phyloP scores from a whole-genome alignment of 805 yeast species.

The Candida saitoana region DNA sequence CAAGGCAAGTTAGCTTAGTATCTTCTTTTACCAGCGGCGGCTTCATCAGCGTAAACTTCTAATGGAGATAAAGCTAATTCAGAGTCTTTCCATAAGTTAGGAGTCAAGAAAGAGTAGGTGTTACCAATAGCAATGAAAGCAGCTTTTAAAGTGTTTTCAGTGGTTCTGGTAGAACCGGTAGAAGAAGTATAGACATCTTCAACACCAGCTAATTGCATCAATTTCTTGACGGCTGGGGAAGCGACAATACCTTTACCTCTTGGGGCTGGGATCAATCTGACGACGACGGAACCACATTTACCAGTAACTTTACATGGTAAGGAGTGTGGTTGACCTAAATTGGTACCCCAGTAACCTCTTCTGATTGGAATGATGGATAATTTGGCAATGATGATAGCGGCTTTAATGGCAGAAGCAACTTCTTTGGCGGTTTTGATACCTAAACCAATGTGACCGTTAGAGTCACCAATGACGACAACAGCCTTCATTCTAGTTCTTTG shows the following conservation, averaged over 20 bases:
- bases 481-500: constrained; percentile 99
- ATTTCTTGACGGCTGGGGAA: constrained; percentile 98
- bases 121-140: constrained; percentile 99
- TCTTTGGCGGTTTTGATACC: constrained; percentile 99
- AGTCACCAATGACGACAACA: constrained; percentile 98
- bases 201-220: constrained; percentile 98
- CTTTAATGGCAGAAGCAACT: constrained; percentile 99
- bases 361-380: constrained; percentile 98
- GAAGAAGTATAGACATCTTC: constrained; percentile 99
- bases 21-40: constrained; percentile 70
- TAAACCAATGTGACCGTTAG: constrained; percentile 99
- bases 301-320: constrained; percentile 97
- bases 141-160: constrained; percentile 99
- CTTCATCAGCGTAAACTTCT: constrained; percentile 89
- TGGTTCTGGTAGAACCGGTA: constrained; percentile 98
- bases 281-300: constrained; percentile 99
- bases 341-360: constrained; percentile 99
- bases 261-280: constrained; percentile 99
- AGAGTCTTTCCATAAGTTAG: constrained; percentile 93
- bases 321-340: constrained; percentile 99
- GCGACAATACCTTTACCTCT: constrained; percentile 99
- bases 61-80: constrained; percentile 88
- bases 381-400: constrained; percentile 99
- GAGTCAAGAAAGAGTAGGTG: constrained; percentile 99
- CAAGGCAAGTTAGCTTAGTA: constrained; percentile 51